Percentiles rank a stretch among this genome's conserved stretches.
phyloP scores from a whole-genome alignment of 805 yeast genomes.

The Saccharomycopsis sp. region DNA sequence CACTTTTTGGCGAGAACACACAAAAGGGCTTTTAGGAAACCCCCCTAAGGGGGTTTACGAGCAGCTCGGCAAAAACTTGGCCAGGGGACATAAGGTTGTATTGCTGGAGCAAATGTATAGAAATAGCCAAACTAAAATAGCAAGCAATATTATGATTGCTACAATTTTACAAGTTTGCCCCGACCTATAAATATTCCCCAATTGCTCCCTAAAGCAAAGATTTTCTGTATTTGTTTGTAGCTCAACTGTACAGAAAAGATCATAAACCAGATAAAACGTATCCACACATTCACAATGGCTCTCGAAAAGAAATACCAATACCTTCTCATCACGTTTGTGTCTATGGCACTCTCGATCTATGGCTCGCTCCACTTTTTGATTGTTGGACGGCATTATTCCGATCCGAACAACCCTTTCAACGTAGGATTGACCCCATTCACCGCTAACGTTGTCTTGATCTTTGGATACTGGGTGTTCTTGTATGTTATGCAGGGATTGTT shows the following conservation, averaged over 20 bases:
- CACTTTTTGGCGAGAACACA: too few species aligned
- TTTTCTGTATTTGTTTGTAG: too few species aligned
- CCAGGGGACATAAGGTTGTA: too few species aligned
- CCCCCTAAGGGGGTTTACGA: too few species aligned
- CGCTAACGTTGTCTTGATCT: slow-evolving; percentile 40
- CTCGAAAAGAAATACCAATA: not conserved
- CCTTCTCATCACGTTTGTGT: slow-evolving; percentile 37
- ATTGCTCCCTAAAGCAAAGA: not conserved
- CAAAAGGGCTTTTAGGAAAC: too few species aligned
- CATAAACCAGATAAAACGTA: not conserved
- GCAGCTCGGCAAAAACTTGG: too few species aligned
- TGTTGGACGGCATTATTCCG: slow-evolving; percentile 39
- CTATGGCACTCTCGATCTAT: slow-evolving; percentile 50
- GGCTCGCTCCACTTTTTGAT: slow-evolving; percentile 51
- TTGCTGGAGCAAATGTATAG: not conserved
- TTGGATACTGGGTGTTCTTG: slow-evolving; percentile 53
- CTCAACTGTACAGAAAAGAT: too few species aligned
- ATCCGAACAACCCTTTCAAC: slow-evolving; percentile 35
- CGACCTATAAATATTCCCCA: not conserved
- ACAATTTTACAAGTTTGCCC: not conserved
- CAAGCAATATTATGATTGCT: not conserved
- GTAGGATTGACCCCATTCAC: slow-evolving; percentile 68
- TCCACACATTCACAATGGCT: not conserved
- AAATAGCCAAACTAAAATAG: not conserved
- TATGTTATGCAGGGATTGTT: slow-evolving; percentile 48